These are phyloP conservation scores for Ogataea thermomethanolica DNA, from an alignment of 805 yeast species.

Conservation along the genomic window DNA sequence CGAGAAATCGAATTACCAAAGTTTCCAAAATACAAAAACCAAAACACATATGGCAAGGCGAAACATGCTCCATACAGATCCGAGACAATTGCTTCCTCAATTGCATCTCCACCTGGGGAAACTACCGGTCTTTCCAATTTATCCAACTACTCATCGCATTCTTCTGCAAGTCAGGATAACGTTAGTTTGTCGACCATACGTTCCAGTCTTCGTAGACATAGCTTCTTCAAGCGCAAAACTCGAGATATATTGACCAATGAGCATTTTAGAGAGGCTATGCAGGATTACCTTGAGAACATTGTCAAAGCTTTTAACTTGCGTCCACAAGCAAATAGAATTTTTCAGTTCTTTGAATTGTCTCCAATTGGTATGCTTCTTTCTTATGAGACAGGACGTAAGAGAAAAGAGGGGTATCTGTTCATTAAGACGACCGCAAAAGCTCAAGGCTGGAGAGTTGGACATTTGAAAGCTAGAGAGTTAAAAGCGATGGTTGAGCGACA, in stretches of 20 bases:
- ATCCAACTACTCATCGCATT: constrained; percentile 6
- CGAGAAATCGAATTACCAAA: constrained; percentile 35
- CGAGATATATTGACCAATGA: constrained; percentile 20
- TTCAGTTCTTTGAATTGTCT: constrained; percentile 86
- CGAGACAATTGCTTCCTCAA: constrained; percentile 11
- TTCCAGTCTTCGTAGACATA: constrained; percentile 12
- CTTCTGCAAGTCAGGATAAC: constrained; percentile 2
- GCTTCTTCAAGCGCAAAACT: constrained; percentile 13
- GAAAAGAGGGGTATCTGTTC: constrained; percentile 85
- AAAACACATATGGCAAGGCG: not conserved
- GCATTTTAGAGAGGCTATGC: constrained; percentile 47
- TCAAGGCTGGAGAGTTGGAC: constrained; percentile 96
- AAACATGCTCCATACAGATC: constrained; percentile 2
- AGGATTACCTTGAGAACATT: constrained; percentile 63
- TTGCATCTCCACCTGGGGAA: constrained; percentile 7
- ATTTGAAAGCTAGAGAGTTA: constrained; percentile 72
- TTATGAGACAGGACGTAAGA: constrained; percentile 75
- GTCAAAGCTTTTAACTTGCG: constrained; percentile 57
- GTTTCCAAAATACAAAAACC: constrained; percentile 33
- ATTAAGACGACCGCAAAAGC: constrained; percentile 79
- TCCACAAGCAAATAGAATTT: constrained; percentile 78
- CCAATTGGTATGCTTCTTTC: constrained; percentile 81
- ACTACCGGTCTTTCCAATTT: constrained; percentile 1
- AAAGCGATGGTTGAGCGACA: constrained; percentile 88
- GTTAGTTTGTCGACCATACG: constrained; percentile 11